Percentiles rank a stretch among this genome's conserved stretches.
These are phyloP conservation scores for Papilionanthe hybrid DNA, from an alignment of 116 monocot genomes.

Conservation along the genomic window DNA sequence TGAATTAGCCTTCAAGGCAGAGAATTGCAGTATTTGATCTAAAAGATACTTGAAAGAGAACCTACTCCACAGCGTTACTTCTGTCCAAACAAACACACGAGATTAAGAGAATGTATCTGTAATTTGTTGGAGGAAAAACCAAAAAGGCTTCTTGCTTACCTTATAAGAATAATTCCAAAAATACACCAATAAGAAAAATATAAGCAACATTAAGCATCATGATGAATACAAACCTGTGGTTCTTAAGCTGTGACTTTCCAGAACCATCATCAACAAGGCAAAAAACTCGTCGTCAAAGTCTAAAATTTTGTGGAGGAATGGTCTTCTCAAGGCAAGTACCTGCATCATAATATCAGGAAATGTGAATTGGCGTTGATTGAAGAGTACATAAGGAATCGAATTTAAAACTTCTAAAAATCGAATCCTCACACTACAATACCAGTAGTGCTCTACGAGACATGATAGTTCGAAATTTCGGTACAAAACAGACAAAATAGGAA, in stretches of 20 bases:
- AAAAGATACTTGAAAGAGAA: no score
- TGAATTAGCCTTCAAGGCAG: no score
- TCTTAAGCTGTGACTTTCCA: conserved; percentile 85
- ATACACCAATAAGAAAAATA: not conserved
- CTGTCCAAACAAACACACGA: not conserved
- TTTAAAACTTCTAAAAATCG: not conserved
- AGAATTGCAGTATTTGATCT: no score
- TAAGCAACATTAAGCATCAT: not conserved
- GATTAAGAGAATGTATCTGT: not conserved
- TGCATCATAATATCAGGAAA: conserved; percentile 15
- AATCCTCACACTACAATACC: not conserved
- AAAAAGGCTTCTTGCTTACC: not conserved
- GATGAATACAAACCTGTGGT: conserved; percentile 58
- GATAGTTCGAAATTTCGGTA: no score
- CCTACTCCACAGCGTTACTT: no score
- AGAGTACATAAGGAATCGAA: not conserved
- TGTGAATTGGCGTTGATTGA: not conserved
- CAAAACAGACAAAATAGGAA: not conserved
- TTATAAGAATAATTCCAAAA: not conserved
- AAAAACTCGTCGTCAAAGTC: conserved; percentile 96
- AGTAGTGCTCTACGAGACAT: not conserved
- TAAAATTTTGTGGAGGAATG: conserved; percentile 82
- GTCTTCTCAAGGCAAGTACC: conserved; percentile 85
- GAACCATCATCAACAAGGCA: conserved; percentile 82
- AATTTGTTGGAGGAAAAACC: not conserved